phyloP scores from a whole-genome alignment of 805 yeast genomes.

The Candida sanyiensis region DNA sequence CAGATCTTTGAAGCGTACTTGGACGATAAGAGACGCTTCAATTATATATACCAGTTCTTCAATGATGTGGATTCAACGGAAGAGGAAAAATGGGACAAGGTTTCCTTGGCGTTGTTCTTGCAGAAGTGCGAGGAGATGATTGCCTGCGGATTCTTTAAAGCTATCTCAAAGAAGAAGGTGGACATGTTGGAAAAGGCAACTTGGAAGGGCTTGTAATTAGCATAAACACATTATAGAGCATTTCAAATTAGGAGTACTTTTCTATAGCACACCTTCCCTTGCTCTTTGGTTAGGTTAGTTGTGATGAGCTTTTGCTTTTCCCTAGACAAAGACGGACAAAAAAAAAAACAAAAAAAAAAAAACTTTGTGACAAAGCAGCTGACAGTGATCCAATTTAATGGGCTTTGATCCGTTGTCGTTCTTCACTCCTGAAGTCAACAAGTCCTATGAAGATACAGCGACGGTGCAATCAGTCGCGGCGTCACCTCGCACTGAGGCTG shows the following conservation, averaged over 20 bases:
- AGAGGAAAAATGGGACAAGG: constrained; percentile 52
- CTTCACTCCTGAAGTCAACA: no score
- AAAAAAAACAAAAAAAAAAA: not conserved
- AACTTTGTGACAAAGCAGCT: not conserved
- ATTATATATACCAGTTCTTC: constrained; percentile 24
- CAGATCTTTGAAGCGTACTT: constrained; percentile 18
- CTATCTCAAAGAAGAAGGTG: constrained; percentile 43
- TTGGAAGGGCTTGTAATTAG: constrained; percentile 57
- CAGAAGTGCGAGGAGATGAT: constrained; percentile 69
- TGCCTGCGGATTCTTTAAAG: constrained; percentile 60
- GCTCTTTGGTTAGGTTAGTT: no score
- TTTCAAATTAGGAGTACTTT: not conserved
- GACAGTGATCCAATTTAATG: not conserved
- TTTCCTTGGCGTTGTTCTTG: constrained; percentile 65
- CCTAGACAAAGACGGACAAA: not conserved
- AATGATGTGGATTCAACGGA: constrained; percentile 25
- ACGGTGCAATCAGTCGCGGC: constrained; percentile 1
- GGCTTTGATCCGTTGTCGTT: constrained; percentile 34
- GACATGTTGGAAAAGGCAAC: constrained; percentile 64
- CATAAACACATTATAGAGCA: not conserved
- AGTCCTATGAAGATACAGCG: constrained; percentile 2
- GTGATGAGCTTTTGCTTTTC: no score
- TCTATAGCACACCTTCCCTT: not conserved
- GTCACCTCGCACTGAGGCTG: not conserved
- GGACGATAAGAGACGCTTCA: constrained; percentile 25